phyloP scores from a whole-genome alignment of 371 early-diverging fungal genomes.

The Amoeboaphelidium protococcarum region DNA sequence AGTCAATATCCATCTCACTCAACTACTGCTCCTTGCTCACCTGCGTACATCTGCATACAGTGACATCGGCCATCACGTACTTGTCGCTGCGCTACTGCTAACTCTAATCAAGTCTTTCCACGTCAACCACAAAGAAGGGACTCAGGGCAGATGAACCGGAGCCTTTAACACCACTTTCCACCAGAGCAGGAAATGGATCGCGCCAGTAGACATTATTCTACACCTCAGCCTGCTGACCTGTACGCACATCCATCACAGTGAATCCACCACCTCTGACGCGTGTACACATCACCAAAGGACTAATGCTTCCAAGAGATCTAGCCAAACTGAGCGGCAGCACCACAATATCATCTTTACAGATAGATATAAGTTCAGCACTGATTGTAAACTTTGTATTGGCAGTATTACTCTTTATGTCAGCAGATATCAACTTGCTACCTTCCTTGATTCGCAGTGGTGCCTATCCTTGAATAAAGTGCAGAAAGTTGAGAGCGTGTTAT shows the following conservation, averaged over 20 bases:
- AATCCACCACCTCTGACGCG: slow-evolving; percentile 26
- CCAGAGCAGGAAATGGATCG: slow-evolving; percentile 36
- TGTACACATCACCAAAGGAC: slow-evolving; percentile 48
- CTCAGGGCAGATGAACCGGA: slow-evolving; percentile 45
- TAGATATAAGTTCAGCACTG: slow-evolving; percentile 82
- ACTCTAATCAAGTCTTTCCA: slow-evolving; percentile 46
- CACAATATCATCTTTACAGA: slow-evolving; percentile 94
- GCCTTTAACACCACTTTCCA: background rate
- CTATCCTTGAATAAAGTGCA: slow-evolving; percentile 70
- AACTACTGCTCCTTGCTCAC: slow-evolving; percentile 20
- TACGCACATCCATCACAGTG: background rate
- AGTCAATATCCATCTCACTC: slow-evolving; percentile 23
- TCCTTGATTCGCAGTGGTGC: slow-evolving; percentile 64
- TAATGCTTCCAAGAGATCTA: slow-evolving; percentile 51
- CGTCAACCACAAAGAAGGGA: slow-evolving; percentile 83
- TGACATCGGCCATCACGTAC: background rate
- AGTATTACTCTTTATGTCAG: slow-evolving; percentile 78
- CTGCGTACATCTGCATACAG: slow-evolving; percentile 5
- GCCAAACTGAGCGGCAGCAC: slow-evolving; percentile 62
- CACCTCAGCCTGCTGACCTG: slow-evolving; percentile 25
- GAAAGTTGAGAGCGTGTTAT: slow-evolving; percentile 79
- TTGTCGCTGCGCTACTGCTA: no score
- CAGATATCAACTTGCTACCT: slow-evolving; percentile 85
- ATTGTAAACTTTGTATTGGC: slow-evolving; percentile 91
- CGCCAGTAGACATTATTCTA: slow-evolving; percentile 53